These are phyloP conservation scores for Miscanthus lutarioriparius DNA, from an alignment of 176 grass and related monocot genomes.

Conservation along the genomic window DNA sequence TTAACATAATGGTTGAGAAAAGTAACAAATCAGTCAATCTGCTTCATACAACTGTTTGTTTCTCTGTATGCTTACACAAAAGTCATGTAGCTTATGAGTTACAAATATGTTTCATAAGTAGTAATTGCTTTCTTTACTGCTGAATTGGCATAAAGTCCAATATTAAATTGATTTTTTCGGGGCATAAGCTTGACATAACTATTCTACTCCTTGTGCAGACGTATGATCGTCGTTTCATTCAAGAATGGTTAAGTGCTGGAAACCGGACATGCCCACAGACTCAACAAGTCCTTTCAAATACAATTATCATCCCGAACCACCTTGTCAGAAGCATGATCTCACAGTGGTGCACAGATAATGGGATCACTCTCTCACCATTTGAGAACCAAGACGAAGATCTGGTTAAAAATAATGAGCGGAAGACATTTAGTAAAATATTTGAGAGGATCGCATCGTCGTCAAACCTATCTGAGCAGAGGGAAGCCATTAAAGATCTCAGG, in stretches of 20 bases:
- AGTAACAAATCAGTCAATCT: background rate
- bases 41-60: background rate
- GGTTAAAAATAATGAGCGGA: slow-evolving; percentile 59
- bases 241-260: slow-evolving; percentile 76
- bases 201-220: slow-evolving; percentile 56
- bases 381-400: slow-evolving; percentile 56
- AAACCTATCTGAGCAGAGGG: slow-evolving; percentile 43
- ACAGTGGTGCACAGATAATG: slow-evolving; percentile 71
- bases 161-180: too few species aligned
- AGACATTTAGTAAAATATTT: slow-evolving; percentile 47
- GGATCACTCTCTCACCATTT: slow-evolving; percentile 43
- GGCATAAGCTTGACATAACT: slow-evolving; percentile 13
- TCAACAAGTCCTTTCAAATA: slow-evolving; percentile 74
- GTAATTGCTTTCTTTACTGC: background rate
- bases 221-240: slow-evolving; percentile 75
- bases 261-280: slow-evolving; percentile 75
- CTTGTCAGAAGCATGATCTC: slow-evolving; percentile 74
- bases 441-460: slow-evolving; percentile 55
- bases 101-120: background rate
- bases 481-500: slow-evolving; percentile 74
- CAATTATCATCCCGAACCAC: slow-evolving; percentile 63
- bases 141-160: background rate
- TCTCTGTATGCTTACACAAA: background rate
- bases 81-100: background rate
- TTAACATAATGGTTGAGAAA: background rate